phyloP scores from a whole-genome alignment of 208 protist species.

The Trypanosoma rangeli region DNA sequence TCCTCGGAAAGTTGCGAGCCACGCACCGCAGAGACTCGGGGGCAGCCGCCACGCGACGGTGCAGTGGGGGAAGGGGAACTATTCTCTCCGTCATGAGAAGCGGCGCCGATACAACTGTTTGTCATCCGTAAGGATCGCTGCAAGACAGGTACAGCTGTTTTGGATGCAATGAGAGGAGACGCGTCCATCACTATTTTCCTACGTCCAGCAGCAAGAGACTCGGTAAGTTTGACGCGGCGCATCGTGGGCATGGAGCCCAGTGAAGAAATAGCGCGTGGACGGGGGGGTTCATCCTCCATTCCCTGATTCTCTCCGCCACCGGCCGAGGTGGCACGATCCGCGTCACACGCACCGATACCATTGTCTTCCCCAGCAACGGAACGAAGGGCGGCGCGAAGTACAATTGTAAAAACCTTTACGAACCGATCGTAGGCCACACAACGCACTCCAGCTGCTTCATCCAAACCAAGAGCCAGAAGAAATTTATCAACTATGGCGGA shows the following conservation, averaged over 20 bases:
- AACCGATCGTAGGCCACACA: conserved; percentile 44
- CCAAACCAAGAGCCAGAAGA: conserved; percentile 32
- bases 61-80: not conserved
- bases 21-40: not conserved
- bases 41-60: not conserved
- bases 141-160: not conserved
- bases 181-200: not conserved
- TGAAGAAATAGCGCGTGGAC: conserved; percentile 19
- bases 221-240: not conserved
- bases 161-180: not conserved
- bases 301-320: not conserved
- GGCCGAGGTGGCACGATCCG: not conserved
- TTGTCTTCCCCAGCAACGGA: conserved; percentile 4
- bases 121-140: not conserved
- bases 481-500: conserved; percentile 41
- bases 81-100: not conserved
- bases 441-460: conserved; percentile 2
- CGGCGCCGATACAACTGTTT: not conserved
- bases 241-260: conserved; percentile 22
- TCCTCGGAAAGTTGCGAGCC: conserved; percentile 3
- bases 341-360: conserved; percentile 1
- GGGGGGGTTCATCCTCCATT: not conserved
- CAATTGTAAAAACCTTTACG: conserved; percentile 40
- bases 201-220: not conserved
- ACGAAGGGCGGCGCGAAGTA: conserved; percentile 34